Conservation (phyloP, 176 grass and related monocot species). For the Ananas comosus region DNA sequence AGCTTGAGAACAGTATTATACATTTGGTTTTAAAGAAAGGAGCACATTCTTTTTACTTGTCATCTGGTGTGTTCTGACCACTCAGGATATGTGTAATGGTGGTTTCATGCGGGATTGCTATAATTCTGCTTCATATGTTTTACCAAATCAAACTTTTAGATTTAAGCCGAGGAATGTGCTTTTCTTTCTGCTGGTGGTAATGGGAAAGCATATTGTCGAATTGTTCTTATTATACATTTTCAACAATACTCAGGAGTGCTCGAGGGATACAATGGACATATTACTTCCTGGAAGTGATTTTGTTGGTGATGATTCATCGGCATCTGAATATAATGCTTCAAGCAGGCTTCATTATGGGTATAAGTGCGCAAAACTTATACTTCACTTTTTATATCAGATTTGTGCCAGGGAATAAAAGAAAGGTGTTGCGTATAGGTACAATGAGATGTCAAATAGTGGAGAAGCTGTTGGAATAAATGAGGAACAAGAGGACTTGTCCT, state of each 20-base stretch:
- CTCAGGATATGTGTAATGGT: no score
- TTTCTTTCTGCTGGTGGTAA: no score
- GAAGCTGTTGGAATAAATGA: slow-evolving; percentile 23
- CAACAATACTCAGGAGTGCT: slow-evolving; percentile 26
- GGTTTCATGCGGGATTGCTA: no score
- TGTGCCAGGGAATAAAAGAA: not conserved
- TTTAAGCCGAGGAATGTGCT: no score
- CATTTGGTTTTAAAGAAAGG: no score
- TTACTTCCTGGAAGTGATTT: slow-evolving; percentile 33
- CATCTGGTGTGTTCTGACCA: no score
- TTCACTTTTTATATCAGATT: not conserved
- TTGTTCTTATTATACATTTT: not conserved
- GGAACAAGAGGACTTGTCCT: slow-evolving; percentile 17
- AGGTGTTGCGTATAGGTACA: slow-evolving; percentile 12
- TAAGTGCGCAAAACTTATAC: not conserved
- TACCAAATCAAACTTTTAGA: no score
- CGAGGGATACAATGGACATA: slow-evolving; percentile 31
- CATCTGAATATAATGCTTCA: slow-evolving; percentile 49
- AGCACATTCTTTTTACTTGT: no score
- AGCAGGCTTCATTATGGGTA: slow-evolving; percentile 42
- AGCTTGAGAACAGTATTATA: no score
- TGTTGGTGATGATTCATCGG: slow-evolving; percentile 38
- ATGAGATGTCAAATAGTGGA: slow-evolving; percentile 31
- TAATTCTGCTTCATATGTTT: no score
- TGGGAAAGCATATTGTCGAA: no score